Evolutionary conservation across 2,329 filamentous ascomycete species (phyloP), one percentile per base, ranked within the genome.

Genomic region (Ceratocystis destructans): DNA sequence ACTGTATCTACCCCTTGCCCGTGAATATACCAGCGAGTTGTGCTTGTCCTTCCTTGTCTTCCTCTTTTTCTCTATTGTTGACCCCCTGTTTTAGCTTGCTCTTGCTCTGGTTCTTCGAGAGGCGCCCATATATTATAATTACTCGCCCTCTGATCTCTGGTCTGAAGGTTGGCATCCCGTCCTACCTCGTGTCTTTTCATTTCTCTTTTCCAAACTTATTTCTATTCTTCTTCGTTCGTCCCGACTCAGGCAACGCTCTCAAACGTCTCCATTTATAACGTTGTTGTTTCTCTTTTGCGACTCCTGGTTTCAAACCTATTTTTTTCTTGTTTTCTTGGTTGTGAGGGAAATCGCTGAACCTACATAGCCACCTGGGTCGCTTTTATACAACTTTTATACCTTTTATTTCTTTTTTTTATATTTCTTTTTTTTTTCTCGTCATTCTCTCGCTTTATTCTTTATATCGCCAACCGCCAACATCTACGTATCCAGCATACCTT

Each of bases 281-380:
- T 28, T 57, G 22, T 62, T 66, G 64, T 66, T 66, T 61, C 64
- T 66, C 33, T 22, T 66, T 53, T 44, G 55, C 5, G 48, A 25
- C 64, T 66, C 64, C 64, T 66, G 55, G 64, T 66, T 66, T 66
- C 64, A 66, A 59, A 12, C 37, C 10, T 41, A 53, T 61, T 48
- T 44, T 63, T 25, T 64, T 64, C n/a, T 37, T 64, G 6, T 64
- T 46, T 22, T 20, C n/a, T 64, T 64, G 15, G 10, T 64, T 64
- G 31, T 45, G 31, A 50, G 25, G 37, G 20, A 46, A 17, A 44
- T 44, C 28, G 41, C 37, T 63, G n/a, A 48, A 10, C 46, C 37
- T 41, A 46, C 46, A 31, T 37, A 28, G 61, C 31, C 61, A 45
- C 61, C 37, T 41, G 53, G n/a, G 41, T 48, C 25, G 15, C 45